A percentile compares a stretch with the other conserved stretches of the same genome.
These are phyloP conservation scores for Pythium dissimile DNA, from an alignment of 352 stramenopile species.

Conservation along the genomic window DNA sequence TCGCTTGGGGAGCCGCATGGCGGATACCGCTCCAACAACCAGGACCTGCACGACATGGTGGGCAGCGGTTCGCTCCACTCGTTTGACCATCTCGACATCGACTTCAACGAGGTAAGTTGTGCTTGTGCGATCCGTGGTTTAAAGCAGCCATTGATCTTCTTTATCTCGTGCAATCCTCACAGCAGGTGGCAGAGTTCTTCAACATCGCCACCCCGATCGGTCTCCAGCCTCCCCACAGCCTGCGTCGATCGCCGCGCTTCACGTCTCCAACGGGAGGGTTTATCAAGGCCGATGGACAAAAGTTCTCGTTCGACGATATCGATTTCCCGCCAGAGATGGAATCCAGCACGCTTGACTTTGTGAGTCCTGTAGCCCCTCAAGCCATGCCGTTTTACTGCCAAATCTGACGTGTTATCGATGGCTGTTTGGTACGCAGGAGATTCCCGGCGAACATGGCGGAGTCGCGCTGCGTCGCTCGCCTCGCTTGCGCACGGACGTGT, in stretches of 20 bases:
- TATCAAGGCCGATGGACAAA: constrained; percentile 66
- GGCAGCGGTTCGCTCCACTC: constrained; percentile 49
- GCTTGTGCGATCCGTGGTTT: no score
- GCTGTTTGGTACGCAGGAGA: constrained; percentile 40
- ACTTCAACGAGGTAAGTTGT: constrained; percentile 60
- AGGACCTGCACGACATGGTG: constrained; percentile 48
- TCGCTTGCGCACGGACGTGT: constrained; percentile 79
- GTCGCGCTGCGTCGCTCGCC: constrained; percentile 66
- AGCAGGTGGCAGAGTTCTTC: constrained; percentile 86
- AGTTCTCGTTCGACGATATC: constrained; percentile 85
- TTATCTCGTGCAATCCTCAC: background rate
- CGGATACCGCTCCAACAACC: background rate
- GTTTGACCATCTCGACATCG: constrained; percentile 83
- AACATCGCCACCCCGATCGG: constrained; percentile 63
- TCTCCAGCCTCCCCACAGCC: constrained; percentile 59
- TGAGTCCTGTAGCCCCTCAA: constrained; percentile 30
- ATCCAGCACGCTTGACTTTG: constrained; percentile 64
- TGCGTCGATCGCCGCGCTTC: constrained; percentile 74
- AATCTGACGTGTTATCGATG: background rate
- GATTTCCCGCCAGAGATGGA: constrained; percentile 78
- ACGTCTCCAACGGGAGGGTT: constrained; percentile 52
- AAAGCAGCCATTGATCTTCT: background rate
- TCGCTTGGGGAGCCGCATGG: constrained; percentile 17
- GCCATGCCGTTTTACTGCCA: background rate
- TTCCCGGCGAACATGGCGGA: constrained; percentile 53